A percentile compares a stretch with the other conserved stretches of the same genome.
Evolutionary conservation across 306 rosid species (phyloP).

Genomic region (Glycine soja): DNA sequence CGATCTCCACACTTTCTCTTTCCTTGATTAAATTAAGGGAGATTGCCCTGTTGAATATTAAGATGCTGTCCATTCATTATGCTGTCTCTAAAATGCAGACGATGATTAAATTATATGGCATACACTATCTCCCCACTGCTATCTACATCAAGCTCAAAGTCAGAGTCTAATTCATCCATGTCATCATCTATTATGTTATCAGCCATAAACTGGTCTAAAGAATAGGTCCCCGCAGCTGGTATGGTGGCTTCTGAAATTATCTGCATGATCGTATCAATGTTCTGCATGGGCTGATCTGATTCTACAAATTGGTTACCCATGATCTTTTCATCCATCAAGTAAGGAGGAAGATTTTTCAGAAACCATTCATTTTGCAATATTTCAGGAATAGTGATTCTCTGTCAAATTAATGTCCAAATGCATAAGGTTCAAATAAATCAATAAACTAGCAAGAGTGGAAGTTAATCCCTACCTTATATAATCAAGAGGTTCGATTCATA

Average conservation of each 20-base stretch:
- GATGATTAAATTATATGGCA: conserved; percentile 60
- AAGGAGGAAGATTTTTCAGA: conserved; percentile 83
- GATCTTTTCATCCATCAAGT: conserved; percentile 71
- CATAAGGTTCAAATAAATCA: conserved; percentile 4
- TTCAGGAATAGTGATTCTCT: conserved; percentile 88
- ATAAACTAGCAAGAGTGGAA: background rate
- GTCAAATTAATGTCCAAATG: conserved; percentile 34
- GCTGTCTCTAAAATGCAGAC: conserved; percentile 16
- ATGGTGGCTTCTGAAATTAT: conserved; percentile 91
- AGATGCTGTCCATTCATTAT: background rate
- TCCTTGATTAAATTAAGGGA: background rate
- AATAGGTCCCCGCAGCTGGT: conserved; percentile 73
- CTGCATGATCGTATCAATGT: conserved; percentile 82
- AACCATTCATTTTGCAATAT: conserved; percentile 86
- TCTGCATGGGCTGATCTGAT: conserved; percentile 96
- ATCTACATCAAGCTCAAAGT: conserved; percentile 85
- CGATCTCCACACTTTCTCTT: background rate
- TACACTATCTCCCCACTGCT: conserved; percentile 96
- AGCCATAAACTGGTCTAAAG: conserved; percentile 54
- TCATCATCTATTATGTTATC: conserved; percentile 72
- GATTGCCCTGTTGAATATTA: background rate
- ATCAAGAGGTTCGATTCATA: no score
- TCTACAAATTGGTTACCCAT: conserved; percentile 73
- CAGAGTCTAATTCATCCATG: conserved; percentile 80
- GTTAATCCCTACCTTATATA: background rate